Conservation (phyloP, 257 asterid species). For the Solanum peruvianum region DNA sequence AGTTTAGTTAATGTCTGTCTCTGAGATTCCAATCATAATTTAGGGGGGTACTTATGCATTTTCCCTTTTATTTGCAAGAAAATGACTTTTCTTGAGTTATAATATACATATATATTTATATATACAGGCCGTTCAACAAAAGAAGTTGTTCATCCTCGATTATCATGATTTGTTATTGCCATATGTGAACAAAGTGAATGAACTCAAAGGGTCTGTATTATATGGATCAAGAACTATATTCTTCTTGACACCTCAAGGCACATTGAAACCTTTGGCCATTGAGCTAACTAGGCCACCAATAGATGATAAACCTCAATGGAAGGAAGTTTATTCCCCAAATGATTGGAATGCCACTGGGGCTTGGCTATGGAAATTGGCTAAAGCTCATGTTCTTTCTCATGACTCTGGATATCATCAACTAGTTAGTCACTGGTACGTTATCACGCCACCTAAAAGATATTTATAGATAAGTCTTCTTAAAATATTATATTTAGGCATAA, state of each 20-base stretch:
- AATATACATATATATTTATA: no score
- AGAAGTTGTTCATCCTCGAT: conserved; percentile 56
- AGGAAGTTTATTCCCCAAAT: conserved; percentile 20
- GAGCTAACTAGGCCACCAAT: conserved; percentile 65
- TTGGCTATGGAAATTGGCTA: conserved; percentile 85
- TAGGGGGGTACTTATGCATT: no score
- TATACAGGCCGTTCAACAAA: conserved; percentile 50
- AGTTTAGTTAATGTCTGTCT: no score
- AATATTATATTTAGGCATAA: no score
- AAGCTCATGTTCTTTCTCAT: conserved; percentile 58
- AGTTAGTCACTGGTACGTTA: conserved; percentile 60
- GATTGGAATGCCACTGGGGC: conserved; percentile 44
- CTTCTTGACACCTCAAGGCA: conserved; percentile 30
- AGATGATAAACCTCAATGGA: conserved; percentile 56
- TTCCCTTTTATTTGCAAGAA: no score
- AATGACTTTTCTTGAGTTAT: no score
- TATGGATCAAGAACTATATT: conserved; percentile 74
- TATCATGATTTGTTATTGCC: conserved; percentile 65
- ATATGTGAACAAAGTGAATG: conserved; percentile 50
- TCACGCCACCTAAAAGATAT: neutral
- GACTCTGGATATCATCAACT: conserved; percentile 73
- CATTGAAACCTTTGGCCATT: conserved; percentile 56
- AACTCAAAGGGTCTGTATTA: conserved; percentile 31
- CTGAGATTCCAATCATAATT: no score
- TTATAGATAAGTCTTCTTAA: neutral